Base-by-base conservation (phyloP, 495 filamentous ascomycete species). In the Podospora fimiseda region DNA sequence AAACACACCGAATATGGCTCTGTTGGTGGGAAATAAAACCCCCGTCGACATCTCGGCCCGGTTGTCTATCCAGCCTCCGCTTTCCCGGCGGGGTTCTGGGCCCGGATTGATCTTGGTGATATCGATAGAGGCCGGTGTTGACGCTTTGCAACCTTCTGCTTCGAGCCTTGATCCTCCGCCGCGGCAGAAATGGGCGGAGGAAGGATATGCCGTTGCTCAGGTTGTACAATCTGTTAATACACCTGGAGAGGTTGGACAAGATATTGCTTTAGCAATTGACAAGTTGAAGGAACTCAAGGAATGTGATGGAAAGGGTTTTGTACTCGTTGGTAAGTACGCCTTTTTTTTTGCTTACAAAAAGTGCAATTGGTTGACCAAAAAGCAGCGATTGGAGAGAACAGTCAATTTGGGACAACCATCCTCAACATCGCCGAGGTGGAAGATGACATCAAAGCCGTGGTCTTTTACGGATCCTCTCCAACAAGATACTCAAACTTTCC, bases 101-200 rank as follows among this genome's bases (percentile, higher is more conserved):
- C 81, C 81, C 3, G 79, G 77, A 19, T 60, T 84, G 2, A 61
- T 84, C 39, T 52, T 82, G 27, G 48, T 80, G 45, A 43, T 60
- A 9, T 36, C 53, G 5, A 36, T 9, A 23, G 23, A 27, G 20
- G 13, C 38, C 13, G 3, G 4, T 8, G 15, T 60, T 21, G 51
- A 60, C 9, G 38, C 52, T 15, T 38, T 42, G 39, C 13, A 48
- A 24, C 27, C 56, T 13, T 20, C 16, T n/a, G 22, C 36, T 14
- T 59, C 63, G 46, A 65, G 61, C n/a, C 58, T 73, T 15, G 71
- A 71, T 20, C 77, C 77, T 1, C 67, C 70, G 16, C 78, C 76
- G 1, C 51, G 72, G 18, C 57, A 71, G 48, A 83, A 82, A 67
- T 83, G 80, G 78, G 80, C 79, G 3, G 79, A 83, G 59, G 79